Evolutionary conservation across 352 stramenopile genomes (phyloP).

Genomic region (Globisporangium cystogenes): DNA sequence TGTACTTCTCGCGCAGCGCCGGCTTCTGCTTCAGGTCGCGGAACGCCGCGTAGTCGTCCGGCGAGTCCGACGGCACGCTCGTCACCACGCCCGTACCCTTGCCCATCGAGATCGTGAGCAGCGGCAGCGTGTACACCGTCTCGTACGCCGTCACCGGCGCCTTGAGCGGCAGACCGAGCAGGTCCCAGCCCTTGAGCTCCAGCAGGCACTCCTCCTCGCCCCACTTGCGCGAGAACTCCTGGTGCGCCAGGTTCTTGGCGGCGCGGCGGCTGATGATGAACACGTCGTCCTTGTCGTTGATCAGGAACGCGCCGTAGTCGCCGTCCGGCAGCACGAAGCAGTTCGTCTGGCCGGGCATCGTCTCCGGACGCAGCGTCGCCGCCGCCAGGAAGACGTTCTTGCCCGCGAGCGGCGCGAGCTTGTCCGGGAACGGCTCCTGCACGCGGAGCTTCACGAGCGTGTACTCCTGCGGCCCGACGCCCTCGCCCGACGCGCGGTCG

Average conservation of each 20-base stretch:
- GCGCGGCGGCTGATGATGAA: conserved; percentile 94
- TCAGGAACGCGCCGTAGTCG: conserved; percentile 98
- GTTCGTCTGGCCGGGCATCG: conserved; percentile 99
- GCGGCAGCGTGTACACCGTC: conserved; percentile 98
- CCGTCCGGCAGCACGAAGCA: conserved; percentile 99
- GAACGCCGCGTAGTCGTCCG: conserved; percentile 99
- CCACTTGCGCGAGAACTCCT: conserved; percentile 89
- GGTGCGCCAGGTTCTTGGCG: conserved; percentile 94
- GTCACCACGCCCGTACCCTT: conserved; percentile 99
- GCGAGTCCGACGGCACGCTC: conserved; percentile 97
- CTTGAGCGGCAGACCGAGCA: conserved; percentile 94
- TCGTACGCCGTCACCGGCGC: conserved; percentile 96
- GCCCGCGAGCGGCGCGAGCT: conserved; percentile 65
- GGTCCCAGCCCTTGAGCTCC: conserved; percentile 94
- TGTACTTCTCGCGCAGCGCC: conserved; percentile 97
- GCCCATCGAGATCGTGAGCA: conserved; percentile 99
- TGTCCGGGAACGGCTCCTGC: conserved; percentile 73
- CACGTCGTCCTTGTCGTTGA: conserved; percentile 91
- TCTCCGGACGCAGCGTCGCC: conserved; percentile 98
- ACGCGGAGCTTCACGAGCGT: conserved; percentile 98
- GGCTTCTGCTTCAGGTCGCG: conserved; percentile 98
- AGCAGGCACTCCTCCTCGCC: conserved; percentile 86
- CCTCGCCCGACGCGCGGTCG: conserved; percentile 97
- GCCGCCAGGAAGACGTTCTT: conserved; percentile 97
- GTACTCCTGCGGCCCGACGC: conserved; percentile 99